These are phyloP conservation scores for Rhodotorula mucilaginosa DNA, from an alignment of 1,284 basidiomycete species.

Conservation along the genomic window DNA sequence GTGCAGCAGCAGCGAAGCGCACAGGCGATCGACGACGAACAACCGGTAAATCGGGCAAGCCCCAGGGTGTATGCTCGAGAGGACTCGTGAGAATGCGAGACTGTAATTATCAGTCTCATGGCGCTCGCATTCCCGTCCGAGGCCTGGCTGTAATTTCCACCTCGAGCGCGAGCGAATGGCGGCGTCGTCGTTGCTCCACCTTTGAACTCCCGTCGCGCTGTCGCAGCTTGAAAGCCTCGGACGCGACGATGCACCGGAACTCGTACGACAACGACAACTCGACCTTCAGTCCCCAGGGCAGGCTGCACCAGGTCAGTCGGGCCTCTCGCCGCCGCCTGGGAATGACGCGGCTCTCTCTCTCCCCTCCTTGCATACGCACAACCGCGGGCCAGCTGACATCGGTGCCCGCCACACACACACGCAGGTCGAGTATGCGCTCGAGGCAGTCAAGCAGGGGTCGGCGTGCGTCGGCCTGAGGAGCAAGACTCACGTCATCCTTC, in stretches of 20 bases:
- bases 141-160: too few relatives aligned
- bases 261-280: slow-evolving; percentile 61
- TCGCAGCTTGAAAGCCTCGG: too few relatives aligned
- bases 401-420: not conserved
- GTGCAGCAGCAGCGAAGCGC: too few relatives aligned
- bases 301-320: slow-evolving; percentile 52
- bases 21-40: too few relatives aligned
- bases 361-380: slow-evolving; percentile 47
- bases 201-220: too few relatives aligned
- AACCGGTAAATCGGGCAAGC: too few relatives aligned
- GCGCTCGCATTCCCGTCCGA: too few relatives aligned
- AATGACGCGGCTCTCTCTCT: slow-evolving; percentile 9
- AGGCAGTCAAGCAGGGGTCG: slow-evolving; percentile 99
- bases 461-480: slow-evolving; percentile 94
- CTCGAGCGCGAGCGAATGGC: too few relatives aligned
- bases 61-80: too few relatives aligned
- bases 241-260: slow-evolving; percentile 38
- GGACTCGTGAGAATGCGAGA: too few relatives aligned
- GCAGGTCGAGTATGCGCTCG: slow-evolving; percentile 98
- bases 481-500: slow-evolving; percentile 88
- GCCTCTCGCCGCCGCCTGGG: not conserved
- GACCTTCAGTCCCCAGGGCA: slow-evolving; percentile 88
- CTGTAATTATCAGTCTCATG: too few relatives aligned
- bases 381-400: not conserved
- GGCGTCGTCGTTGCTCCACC: not conserved